Base-by-base conservation (phyloP, 192 early-diverging fungal species). In the Backusella macrospora region DNA sequence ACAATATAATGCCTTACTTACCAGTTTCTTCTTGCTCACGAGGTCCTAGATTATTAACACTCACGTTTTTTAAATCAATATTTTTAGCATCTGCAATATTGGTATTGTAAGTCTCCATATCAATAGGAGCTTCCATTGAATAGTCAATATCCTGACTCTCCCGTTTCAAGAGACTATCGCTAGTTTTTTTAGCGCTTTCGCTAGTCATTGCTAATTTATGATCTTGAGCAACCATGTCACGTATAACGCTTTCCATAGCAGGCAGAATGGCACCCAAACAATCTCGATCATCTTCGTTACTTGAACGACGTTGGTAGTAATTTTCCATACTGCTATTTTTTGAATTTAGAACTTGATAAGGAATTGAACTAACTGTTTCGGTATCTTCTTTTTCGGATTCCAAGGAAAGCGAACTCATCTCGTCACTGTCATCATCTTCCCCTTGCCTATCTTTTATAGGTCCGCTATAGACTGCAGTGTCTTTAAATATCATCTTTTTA, bases 1-100 rank as follows among this genome's bases (percentile, higher is more conserved):
- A 34, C 29, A 34, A 48, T 10, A 15, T 43, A 52, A 52, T 5
- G 38, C 8, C 26, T 39, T 63, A 12, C 64, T 72, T 75, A 81
- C 80, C 80, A 37, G 73, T 69, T 46, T 70, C 71, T 72, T 77
- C 80, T 73, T 81, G 80, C 26, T 81, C 65, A 18, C 76, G 65
- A 48, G 80, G 80, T 16, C 40, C 62, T 5, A 81, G 49, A 48
- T 65, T 29, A 66, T 81, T 81, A 10, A 73, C 52, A 29, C 62
- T 64, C n/a, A 81, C 67, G 12, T 49, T 73, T 42, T 68, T 72
- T 15, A 59, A 13, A 71, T 71, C 62, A 1, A 65, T 34, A 16
- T n/a, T 63, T 18, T 26, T 59, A 4, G 59, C 65, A 7, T 62
- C 23, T 1, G 44, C 8, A 10, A 44, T 40, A 23, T 64, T 64